These are phyloP conservation scores for Colletotrichum sp. DNA, from an alignment of 2,329 filamentous ascomycete species.

Conservation along the genomic window DNA sequence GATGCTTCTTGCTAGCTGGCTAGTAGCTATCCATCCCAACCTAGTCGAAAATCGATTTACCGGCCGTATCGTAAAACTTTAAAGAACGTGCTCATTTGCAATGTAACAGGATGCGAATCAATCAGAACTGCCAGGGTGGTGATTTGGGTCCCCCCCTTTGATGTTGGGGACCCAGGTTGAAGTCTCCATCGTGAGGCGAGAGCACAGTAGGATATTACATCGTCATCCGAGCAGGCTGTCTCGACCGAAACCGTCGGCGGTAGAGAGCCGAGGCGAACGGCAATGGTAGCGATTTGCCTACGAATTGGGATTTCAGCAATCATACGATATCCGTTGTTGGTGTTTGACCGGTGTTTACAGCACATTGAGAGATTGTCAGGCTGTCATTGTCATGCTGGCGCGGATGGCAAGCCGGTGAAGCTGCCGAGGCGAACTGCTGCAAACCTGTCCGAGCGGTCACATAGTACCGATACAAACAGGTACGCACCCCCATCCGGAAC, in stretches of 20 bases:
- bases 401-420: not conserved
- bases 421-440: not conserved
- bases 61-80: not conserved
- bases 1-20: not conserved
- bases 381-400: not conserved
- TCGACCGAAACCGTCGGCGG: not conserved
- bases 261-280: not conserved
- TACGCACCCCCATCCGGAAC: not conserved
- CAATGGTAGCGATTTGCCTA: not conserved
- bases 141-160: not conserved
- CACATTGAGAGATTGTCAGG: not conserved
- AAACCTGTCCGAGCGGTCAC: conserved; percentile 5
- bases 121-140: not conserved
- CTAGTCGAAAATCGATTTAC: not conserved
- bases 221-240: not conserved
- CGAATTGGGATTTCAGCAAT: not conserved
- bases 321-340: not conserved
- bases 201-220: not conserved
- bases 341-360: not conserved
- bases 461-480: conserved; percentile 4
- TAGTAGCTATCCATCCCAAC: not conserved
- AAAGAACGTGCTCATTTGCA: not conserved
- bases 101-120: not conserved
- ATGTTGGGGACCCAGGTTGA: not conserved
- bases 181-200: not conserved